These are phyloP conservation scores for Backusella macrospora DNA, from an alignment of 192 early-diverging fungal species.

Conservation along the genomic window DNA sequence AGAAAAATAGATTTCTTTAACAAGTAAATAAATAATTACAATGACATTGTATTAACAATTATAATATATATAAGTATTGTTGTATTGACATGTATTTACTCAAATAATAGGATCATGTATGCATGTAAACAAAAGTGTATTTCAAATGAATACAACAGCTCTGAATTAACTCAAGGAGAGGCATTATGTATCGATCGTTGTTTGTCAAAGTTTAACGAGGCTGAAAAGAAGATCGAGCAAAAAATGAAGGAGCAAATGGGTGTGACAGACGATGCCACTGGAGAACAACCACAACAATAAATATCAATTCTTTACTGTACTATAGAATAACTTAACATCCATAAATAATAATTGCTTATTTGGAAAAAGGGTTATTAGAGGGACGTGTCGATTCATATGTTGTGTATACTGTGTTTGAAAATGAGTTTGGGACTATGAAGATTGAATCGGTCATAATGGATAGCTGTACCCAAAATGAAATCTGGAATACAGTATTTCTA, in stretches of 20 bases:
- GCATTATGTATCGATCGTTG: constrained; percentile 92
- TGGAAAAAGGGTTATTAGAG: too few relatives aligned
- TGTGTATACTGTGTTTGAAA: too few relatives aligned
- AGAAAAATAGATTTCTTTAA: constrained; percentile 4
- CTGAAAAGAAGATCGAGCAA: constrained; percentile 78
- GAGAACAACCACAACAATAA: constrained; percentile 3
- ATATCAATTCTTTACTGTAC: neutral
- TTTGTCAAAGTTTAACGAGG: constrained; percentile 86
- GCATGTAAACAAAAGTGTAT: constrained; percentile 89
- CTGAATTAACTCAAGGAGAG: constrained; percentile 88
- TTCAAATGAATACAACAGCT: constrained; percentile 72
- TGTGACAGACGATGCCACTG: neutral
- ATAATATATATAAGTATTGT: neutral
- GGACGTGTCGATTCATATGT: too few relatives aligned
- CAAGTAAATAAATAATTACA: neutral
- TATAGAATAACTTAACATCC: neutral
- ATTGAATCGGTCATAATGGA: too few relatives aligned
- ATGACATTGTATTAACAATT: neutral
- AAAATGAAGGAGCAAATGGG: constrained; percentile 66
- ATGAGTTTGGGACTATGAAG: too few relatives aligned
- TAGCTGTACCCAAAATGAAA: too few relatives aligned
- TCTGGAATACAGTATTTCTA: too few relatives aligned
- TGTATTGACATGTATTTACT: too few relatives aligned
- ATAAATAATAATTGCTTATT: neutral
- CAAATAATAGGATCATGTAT: constrained; percentile 63